phyloP scores from a whole-genome alignment of 441 rosid genomes.

The Sinapis alba region DNA sequence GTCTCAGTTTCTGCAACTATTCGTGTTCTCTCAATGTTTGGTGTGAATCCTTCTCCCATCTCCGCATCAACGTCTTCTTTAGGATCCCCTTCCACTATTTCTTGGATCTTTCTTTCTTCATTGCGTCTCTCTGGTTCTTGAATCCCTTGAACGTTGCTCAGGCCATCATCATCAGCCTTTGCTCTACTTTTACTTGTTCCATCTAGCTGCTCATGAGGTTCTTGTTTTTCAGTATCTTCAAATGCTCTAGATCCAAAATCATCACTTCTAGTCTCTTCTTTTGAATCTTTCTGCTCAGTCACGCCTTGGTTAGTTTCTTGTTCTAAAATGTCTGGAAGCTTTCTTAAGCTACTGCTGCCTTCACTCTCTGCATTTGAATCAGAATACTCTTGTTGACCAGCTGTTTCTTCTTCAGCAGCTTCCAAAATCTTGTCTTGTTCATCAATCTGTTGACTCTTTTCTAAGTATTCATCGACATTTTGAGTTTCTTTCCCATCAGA shows the following conservation, averaged over 20 bases:
- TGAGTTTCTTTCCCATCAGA: neutral
- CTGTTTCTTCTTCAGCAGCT: neutral
- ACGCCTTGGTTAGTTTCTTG: neutral
- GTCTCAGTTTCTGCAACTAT: constrained; percentile 10
- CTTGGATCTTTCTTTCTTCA: neutral
- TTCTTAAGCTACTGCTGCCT: constrained; percentile 4
- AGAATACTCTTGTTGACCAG: neutral
- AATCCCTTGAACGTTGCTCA: constrained; percentile 10
- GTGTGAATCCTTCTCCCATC: constrained; percentile 17
- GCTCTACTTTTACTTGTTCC: neutral
- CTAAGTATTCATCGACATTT: neutral
- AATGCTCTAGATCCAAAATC: neutral
- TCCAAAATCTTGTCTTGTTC: neutral
- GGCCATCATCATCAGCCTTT: constrained; percentile 1
- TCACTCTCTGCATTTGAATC: constrained; percentile 7
- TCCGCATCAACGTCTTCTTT: constrained; percentile 6
- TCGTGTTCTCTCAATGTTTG: constrained; percentile 8
- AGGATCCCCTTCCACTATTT: neutral
- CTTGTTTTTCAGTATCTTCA: constrained; percentile 1
- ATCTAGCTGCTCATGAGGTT: neutral
- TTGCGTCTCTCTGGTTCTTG: neutral
- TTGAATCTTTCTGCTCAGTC: neutral
- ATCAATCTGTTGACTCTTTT: neutral
- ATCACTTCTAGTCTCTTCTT: neutral
- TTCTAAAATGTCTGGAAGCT: neutral